phyloP scores from a whole-genome alignment of 1,284 basidiomycete species.

The Cutaneotrichosporon dermatis region DNA sequence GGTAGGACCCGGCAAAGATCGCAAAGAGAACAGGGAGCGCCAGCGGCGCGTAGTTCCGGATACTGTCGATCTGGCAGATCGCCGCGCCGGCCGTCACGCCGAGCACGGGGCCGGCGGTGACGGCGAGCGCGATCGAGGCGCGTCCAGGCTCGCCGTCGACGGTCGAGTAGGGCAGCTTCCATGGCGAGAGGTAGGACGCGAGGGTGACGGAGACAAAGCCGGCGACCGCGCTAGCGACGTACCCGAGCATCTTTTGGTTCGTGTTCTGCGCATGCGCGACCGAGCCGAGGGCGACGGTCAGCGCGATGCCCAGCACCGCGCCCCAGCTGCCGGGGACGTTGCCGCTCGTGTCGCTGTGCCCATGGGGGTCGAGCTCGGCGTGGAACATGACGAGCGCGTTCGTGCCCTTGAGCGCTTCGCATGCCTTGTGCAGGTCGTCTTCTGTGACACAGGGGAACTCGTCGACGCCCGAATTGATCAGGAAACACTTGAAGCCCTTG shows the following conservation, averaged over 20 bases:
- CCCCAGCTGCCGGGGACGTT: neutral
- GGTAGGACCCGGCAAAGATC: conserved; percentile 5
- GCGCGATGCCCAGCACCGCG: neutral
- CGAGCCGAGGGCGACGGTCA: neutral
- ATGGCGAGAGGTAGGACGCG: neutral
- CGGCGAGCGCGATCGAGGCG: conserved; percentile 3
- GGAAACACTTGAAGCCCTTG: conserved; percentile 91
- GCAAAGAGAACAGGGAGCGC: neutral
- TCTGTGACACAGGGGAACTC: conserved; percentile 83
- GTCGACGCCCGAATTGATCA: conserved; percentile 91
- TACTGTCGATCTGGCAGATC: neutral
- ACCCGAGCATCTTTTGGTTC: neutral
- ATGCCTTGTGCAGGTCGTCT: conserved; percentile 63
- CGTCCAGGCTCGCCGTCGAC: neutral
- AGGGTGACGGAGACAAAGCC: neutral
- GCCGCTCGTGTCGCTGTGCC: conserved; percentile 9
- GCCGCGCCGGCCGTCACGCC: neutral
- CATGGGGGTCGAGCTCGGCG: conserved; percentile 66
- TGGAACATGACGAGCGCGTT: conserved; percentile 82
- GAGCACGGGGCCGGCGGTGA: neutral
- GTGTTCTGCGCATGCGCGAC: neutral
- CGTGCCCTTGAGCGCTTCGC: conserved; percentile 51
- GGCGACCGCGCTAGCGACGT: neutral
- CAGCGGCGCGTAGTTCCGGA: neutral
- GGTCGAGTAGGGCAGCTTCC: conserved; percentile 4